Evolutionary conservation across 2,329 filamentous ascomycete species (phyloP).

Genomic region (Colletotrichum abscissum): DNA sequence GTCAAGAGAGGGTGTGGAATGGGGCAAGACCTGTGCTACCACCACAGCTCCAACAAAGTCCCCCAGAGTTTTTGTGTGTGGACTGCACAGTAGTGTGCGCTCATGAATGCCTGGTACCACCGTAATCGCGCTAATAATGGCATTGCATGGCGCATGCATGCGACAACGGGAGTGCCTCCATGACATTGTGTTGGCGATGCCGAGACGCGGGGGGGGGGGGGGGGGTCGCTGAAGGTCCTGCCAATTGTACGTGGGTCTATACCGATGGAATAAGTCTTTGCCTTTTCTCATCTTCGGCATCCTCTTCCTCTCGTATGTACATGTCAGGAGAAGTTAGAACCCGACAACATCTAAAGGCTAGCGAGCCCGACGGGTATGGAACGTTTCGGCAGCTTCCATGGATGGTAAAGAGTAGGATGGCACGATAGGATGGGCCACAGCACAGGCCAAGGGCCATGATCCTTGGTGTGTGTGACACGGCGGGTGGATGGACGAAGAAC

Average conservation of each 20-base stretch:
- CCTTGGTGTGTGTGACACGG: background rate
- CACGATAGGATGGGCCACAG: background rate
- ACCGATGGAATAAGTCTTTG: background rate
- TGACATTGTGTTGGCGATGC: background rate
- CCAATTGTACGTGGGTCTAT: background rate
- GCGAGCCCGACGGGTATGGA: background rate
- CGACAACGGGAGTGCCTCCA: slow-evolving; percentile 4
- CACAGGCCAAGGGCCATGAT: background rate
- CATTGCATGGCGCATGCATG: slow-evolving; percentile 19
- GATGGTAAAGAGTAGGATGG: background rate
- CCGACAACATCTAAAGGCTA: background rate
- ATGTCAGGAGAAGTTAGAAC: background rate
- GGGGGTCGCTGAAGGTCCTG: background rate
- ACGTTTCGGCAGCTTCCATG: slow-evolving; percentile 20
- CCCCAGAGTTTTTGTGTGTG: background rate
- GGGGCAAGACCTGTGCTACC: background rate
- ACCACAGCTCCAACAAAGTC: background rate
- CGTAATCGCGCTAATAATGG: slow-evolving; percentile 1
- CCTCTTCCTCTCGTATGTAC: background rate
- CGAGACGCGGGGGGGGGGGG: background rate
- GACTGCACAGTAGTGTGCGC: background rate
- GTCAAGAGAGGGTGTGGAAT: background rate
- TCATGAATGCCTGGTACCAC: background rate
- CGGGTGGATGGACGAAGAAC: background rate
- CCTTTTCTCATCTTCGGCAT: background rate